Base-by-base conservation (phyloP, 192 early-diverging fungal species). In the Coemansia erecta region DNA sequence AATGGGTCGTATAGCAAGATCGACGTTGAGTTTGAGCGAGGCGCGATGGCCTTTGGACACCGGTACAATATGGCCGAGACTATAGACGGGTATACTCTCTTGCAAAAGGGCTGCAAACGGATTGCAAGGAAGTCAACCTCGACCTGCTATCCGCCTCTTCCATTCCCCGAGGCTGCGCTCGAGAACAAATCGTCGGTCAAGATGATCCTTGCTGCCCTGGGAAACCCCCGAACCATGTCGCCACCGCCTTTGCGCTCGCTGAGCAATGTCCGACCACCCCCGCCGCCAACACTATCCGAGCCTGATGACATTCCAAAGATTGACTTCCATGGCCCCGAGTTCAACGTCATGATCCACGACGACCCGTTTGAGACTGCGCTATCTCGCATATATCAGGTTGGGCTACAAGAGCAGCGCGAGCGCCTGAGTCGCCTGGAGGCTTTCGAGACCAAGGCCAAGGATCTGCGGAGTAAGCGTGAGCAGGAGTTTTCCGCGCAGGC, bases 311-410 rank as follows among this genome's bases (percentile, higher is more conserved):
- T 82, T 4, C 81, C 81, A 0, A 72, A 69, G 0, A 64, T 83
- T 35, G 63, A 64, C 24, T 64, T 83, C 15, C 70, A 72, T 26
- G 73, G 70, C 0, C 66, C 66, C 23, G 60, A 73, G 53, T 70
- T 78, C 22, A 67, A 47, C n/a, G 53, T 77, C 52, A 66, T 73
- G 65, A 53, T 83, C 2, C 77, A 83, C 46, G 81, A 83, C 18
- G 81, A 83, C 39, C 81, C 81, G 15, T 71, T 83, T 54, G 81
- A 83, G 53, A 83, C 77, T 1, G 81, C 81, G 4, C 60, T 83
- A 41, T 55, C 70, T 6, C 65, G 66, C 12, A 83, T 83, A 17
- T 80, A 80, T 51, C 81, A 72, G 37, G 61, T 64, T 14, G 81
- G 81, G 18, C 39, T 73, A 52, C 61, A 48, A 4, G 77, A 83